These are phyloP conservation scores for Stevia rebaudiana DNA, from an alignment of 140 eudicot species.

Conservation along the genomic window DNA sequence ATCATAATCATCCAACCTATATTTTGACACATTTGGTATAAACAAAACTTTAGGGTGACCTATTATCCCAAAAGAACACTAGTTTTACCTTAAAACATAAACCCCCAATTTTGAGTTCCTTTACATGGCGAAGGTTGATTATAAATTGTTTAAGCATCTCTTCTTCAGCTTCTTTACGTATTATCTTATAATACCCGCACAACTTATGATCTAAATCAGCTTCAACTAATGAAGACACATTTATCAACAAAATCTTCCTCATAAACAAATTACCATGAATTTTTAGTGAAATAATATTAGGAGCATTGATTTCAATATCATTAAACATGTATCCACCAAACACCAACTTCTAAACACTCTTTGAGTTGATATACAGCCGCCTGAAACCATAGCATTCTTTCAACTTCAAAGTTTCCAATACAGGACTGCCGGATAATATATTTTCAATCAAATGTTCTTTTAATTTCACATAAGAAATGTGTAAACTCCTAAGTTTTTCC, in stretches of 20 bases:
- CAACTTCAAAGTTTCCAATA: conserved; percentile 25
- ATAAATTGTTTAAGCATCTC: conserved; percentile 19
- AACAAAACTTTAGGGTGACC: neutral
- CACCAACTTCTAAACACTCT: conserved; percentile 26
- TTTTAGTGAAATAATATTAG: conserved; percentile 15
- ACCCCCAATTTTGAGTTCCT: conserved; percentile 21
- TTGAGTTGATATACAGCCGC: conserved; percentile 12
- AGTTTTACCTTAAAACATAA: conserved; percentile 10
- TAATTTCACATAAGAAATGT: neutral
- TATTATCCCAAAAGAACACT: neutral
- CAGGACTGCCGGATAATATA: conserved; percentile 24
- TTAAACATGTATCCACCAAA: conserved; percentile 8
- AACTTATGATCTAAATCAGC: conserved; percentile 18
- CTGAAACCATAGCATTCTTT: conserved; percentile 12
- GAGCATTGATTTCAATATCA: conserved; percentile 24
- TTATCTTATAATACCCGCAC: neutral
- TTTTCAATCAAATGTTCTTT: conserved; percentile 19
- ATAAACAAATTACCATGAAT: neutral
- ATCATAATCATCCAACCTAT: neutral
- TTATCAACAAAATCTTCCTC: conserved; percentile 19
- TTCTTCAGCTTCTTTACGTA: conserved; percentile 6
- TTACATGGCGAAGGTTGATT: conserved; percentile 21
- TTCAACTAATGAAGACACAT: conserved; percentile 25
- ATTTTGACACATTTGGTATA: neutral
- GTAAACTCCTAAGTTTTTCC: conserved; percentile 9